These are phyloP conservation scores for Berkeleyomyces basicola DNA, from an alignment of 2,329 filamentous ascomycete species.

Conservation along the genomic window DNA sequence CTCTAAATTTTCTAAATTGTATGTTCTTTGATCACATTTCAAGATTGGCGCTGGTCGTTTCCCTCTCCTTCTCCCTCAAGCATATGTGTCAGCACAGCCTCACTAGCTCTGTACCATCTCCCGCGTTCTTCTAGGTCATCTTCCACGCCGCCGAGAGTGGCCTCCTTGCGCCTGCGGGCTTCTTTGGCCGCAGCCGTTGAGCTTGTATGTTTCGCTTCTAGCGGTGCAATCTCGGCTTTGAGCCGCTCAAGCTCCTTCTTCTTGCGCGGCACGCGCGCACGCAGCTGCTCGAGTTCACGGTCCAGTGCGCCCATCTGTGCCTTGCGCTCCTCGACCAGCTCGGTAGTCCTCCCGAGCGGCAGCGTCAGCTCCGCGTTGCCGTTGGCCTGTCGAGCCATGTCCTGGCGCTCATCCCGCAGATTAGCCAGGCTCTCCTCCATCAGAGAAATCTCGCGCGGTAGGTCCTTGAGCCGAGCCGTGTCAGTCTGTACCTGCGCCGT, in stretches of 20 bases:
- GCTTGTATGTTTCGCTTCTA: slow-evolving; percentile 50
- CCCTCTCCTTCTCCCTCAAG: not conserved
- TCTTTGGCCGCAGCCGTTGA: slow-evolving; percentile 53
- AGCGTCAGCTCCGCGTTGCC: slow-evolving; percentile 29
- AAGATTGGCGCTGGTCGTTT: not conserved
- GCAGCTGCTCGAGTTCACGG: slow-evolving; percentile 45
- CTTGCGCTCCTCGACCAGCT: slow-evolving; percentile 34
- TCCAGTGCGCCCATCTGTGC: slow-evolving; percentile 39
- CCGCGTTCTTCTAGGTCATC: slow-evolving; percentile 63
- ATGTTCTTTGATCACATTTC: not conserved
- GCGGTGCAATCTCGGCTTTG: slow-evolving; percentile 47
- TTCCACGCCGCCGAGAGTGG: slow-evolving; percentile 39
- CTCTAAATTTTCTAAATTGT: not conserved
- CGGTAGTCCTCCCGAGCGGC: slow-evolving; percentile 39
- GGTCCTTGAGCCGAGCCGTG: slow-evolving; percentile 30
- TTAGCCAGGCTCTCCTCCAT: slow-evolving; percentile 32
- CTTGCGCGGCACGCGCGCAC: slow-evolving; percentile 46
- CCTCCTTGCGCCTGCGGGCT: slow-evolving; percentile 50
- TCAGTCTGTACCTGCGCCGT: slow-evolving; percentile 36
- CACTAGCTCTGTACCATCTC: slow-evolving; percentile 58
- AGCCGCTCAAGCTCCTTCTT: slow-evolving; percentile 50
- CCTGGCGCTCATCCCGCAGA: slow-evolving; percentile 27
- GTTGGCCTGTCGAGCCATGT: slow-evolving; percentile 15
- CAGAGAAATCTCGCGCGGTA: slow-evolving; percentile 33
- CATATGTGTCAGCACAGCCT: slow-evolving; percentile 36